Base-by-base conservation (phyloP, 106 monocot genomes). In the Dioscorea alata region DNA sequence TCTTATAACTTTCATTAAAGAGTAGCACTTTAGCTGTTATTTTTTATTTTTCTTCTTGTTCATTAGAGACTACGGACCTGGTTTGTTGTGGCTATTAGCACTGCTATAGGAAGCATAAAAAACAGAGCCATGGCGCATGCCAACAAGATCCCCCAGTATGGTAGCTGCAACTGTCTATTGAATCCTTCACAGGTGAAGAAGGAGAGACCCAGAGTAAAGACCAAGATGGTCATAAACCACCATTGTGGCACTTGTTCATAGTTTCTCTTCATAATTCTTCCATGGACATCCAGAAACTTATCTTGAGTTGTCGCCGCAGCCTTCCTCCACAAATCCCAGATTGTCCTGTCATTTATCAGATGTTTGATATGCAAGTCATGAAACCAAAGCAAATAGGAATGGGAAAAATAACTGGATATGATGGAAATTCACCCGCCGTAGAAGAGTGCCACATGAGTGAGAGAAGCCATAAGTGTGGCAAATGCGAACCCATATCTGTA, bases 121-220 rank as follows among this genome's bases (percentile, higher is more conserved):
- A 65, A 4, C 19, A 65, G 48, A 48, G 65, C 65, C 8, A 65
- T 35, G 1, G 15, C 65, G 14, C 28, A 19, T 2, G 65, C 33
- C 17, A 65, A 42, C 7, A 65, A 2, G 15, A 65, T n/a, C 4
- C 65, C 65, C 65, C 65, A 65, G 65, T 65, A 65, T 4, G 34
- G 34, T 4, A 65, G 42, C 65, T 65, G 65, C 33, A 65, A 21
- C 42, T 65, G 35, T 65, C 48, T 48, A 16, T 48, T 18, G 17
- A 65, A 65, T 33, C 65, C 65, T 20, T 65, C 65, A 20, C 65
- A 65, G 20, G 65, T 18, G 4, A n/a, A 65, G 42, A 65, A 16
- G 64, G 64, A 33, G n/a, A 65, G 65, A 19, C 19, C 35, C 35
- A 65, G 16, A 33, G 20, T n/a, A 0, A 48, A 6, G 4, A 33